Conservation (phyloP, 441 rosid species). For the Cnidoscolus chayamansa region DNA sequence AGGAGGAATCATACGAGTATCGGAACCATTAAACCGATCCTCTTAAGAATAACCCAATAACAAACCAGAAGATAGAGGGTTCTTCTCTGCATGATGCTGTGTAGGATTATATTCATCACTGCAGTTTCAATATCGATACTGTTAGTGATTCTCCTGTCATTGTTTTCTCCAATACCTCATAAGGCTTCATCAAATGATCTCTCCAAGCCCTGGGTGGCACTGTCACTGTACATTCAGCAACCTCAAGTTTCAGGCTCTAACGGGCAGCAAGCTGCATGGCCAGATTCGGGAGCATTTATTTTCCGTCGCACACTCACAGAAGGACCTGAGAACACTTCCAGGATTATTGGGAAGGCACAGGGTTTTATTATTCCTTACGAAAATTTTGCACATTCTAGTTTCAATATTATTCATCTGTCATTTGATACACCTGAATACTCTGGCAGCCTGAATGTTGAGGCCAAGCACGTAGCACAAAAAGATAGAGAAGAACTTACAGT, state of each 20-base stretch:
- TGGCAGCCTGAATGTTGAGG: conserved; percentile 65
- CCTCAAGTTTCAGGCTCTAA: conserved; percentile 31
- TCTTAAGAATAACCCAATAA: not conserved
- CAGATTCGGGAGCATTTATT: conserved; percentile 44
- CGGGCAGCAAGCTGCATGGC: conserved; percentile 6
- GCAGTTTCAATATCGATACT: conserved; percentile 43
- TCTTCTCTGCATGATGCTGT: conserved; percentile 38
- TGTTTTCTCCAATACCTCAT: conserved; percentile 53
- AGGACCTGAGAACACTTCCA: conserved; percentile 67
- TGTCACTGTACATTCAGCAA: conserved; percentile 68
- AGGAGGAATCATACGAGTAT: no score
- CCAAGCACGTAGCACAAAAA: conserved; percentile 39
- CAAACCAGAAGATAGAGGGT: not conserved
- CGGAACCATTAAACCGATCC: conserved; percentile 13
- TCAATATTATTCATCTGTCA: conserved; percentile 63
- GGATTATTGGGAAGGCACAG: conserved; percentile 62
- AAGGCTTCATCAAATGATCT: conserved; percentile 22
- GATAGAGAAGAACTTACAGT: conserved; percentile 47
- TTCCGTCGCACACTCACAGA: conserved; percentile 60
- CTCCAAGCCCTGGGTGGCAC: conserved; percentile 44
- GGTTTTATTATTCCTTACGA: conserved; percentile 70
- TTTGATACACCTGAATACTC: conserved; percentile 49
- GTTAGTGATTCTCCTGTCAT: conserved; percentile 51
- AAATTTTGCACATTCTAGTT: conserved; percentile 56
- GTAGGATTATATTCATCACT: conserved; percentile 57